phyloP scores from a whole-genome alignment of 257 asterid species.

The Buddleja alternifolia region DNA sequence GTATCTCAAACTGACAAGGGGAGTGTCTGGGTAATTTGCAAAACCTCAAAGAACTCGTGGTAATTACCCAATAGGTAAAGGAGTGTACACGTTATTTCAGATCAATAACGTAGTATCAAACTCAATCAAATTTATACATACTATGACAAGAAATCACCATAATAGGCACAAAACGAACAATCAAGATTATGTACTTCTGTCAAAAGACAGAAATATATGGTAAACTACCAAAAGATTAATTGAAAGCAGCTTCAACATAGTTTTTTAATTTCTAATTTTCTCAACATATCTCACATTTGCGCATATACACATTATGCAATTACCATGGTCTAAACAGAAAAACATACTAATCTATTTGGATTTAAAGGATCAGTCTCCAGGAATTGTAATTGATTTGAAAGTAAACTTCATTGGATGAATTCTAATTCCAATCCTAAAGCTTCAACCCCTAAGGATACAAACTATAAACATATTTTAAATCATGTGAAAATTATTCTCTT shows the following conservation, averaged over 20 bases:
- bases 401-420: not conserved
- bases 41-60: no score
- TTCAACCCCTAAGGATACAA: not conserved
- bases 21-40: no score
- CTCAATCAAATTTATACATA: no score
- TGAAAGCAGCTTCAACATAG: not conserved
- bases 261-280: not conserved
- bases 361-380: not conserved
- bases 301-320: not conserved
- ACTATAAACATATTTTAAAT: not conserved
- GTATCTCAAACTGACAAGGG: no score
- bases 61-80: no score
- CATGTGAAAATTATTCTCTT: not conserved
- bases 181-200: no score
- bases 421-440: not conserved
- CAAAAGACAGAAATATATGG: not conserved
- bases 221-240: not conserved
- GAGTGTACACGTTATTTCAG: no score
- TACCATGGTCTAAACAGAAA: not conserved
- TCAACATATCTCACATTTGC: not conserved
- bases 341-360: not conserved
- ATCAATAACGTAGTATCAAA: no score
- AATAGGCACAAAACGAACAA: no score
- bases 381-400: not conserved
- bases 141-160: no score